phyloP scores from a whole-genome alignment of 1,139 yeast species.

The Saccharomycopsis crataegensis region DNA sequence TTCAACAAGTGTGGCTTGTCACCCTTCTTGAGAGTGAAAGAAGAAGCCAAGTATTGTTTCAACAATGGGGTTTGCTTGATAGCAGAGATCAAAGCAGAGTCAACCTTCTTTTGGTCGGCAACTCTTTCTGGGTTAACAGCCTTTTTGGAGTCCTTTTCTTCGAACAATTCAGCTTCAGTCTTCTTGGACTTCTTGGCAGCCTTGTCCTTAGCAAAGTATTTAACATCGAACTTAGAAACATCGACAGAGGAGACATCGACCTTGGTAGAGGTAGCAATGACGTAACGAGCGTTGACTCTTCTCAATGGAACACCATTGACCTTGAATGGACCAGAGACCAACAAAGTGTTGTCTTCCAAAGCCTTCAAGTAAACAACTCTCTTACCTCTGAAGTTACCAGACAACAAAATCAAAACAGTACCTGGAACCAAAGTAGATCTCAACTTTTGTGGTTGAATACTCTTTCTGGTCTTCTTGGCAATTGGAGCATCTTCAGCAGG shows the following conservation, averaged over 20 bases:
- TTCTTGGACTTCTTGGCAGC: conserved; percentile 58
- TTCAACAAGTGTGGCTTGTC: conserved; percentile 99
- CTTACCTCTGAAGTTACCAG: conserved; percentile 99
- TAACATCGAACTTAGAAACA: conserved; percentile 87
- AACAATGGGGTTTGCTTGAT: conserved; percentile 97
- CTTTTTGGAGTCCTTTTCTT: conserved; percentile 70
- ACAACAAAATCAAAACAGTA: conserved; percentile 94
- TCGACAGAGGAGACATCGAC: conserved; percentile 76
- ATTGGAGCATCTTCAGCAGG: conserved; percentile 90
- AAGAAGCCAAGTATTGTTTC: conserved; percentile 93
- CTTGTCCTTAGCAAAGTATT: conserved; percentile 97
- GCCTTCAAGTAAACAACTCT: conserved; percentile 98
- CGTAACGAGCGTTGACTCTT: conserved; percentile 98
- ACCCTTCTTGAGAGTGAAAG: conserved; percentile 97
- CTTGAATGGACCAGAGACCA: conserved; percentile 99
- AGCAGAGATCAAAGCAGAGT: conserved; percentile 87
- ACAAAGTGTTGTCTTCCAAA: conserved; percentile 97
- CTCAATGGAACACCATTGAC: conserved; percentile 99
- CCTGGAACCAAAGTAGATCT: conserved; percentile 98
- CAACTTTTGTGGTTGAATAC: conserved; percentile 90
- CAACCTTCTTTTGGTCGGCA: conserved; percentile 96
- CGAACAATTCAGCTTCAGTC: conserved; percentile 96
- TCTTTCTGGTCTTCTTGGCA: conserved; percentile 83
- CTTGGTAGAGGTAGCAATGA: conserved; percentile 96
- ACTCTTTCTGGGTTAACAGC: conserved; percentile 92